These are phyloP conservation scores for Globisporangium abappressorium DNA, from an alignment of 352 stramenopile species.

Conservation along the genomic window DNA sequence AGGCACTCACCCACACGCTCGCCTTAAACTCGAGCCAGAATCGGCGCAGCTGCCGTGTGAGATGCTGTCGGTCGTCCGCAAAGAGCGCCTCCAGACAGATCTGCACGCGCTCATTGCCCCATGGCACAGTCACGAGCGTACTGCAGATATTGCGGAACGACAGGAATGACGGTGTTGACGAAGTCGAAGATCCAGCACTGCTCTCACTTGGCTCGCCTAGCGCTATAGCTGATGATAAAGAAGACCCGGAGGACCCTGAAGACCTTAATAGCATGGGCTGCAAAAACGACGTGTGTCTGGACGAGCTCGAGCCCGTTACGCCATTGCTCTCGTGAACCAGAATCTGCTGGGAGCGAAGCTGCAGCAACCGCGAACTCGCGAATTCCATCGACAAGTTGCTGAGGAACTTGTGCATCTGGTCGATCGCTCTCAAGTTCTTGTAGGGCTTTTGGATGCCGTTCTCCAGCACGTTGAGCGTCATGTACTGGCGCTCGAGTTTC, in stretches of 20 bases:
- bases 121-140: slow-evolving; percentile 28
- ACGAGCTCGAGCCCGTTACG: neutral
- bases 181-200: slow-evolving; percentile 14
- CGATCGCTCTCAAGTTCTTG: neutral
- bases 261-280: neutral
- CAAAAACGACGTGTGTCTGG: slow-evolving; percentile 14
- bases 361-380: slow-evolving; percentile 33
- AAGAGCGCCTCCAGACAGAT: slow-evolving; percentile 50
- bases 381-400: slow-evolving; percentile 41
- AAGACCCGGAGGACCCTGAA: slow-evolving; percentile 3
- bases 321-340: slow-evolving; percentile 27
- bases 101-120: slow-evolving; percentile 30
- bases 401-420: slow-evolving; percentile 35
- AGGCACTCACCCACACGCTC: slow-evolving; percentile 27
- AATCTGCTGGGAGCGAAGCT: slow-evolving; percentile 58
- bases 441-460: slow-evolving; percentile 28
- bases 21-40: slow-evolving; percentile 55
- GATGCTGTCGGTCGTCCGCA: slow-evolving; percentile 33
- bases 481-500: slow-evolving; percentile 63
- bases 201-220: slow-evolving; percentile 18
- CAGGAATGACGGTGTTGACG: slow-evolving; percentile 30
- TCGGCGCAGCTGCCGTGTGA: slow-evolving; percentile 34
- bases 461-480: slow-evolving; percentile 45
- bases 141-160: slow-evolving; percentile 52
- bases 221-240: slow-evolving; percentile 21